phyloP scores from a whole-genome alignment of 1,284 basidiomycete species.

The Sphaerobolus stellatus region DNA sequence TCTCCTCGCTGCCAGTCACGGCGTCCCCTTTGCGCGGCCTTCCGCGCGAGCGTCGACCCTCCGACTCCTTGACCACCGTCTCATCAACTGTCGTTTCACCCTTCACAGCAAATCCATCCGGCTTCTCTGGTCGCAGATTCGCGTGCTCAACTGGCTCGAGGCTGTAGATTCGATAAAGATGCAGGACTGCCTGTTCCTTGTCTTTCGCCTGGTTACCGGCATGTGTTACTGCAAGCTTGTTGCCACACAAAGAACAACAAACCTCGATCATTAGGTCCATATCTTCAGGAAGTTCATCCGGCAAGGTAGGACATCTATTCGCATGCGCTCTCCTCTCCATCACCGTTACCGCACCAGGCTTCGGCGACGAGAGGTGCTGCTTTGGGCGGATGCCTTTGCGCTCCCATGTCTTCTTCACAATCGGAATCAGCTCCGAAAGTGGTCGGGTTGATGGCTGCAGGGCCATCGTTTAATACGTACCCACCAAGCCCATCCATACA shows the following conservation, averaged over 20 bases:
- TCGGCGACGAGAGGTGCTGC: constrained; percentile 84
- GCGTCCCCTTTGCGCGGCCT: too few species aligned
- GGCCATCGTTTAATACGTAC: constrained; percentile 6
- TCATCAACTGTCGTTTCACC: too few species aligned
- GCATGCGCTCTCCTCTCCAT: constrained; percentile 87
- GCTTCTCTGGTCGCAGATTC: constrained; percentile 30
- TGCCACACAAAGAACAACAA: constrained; percentile 1
- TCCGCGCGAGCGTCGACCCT: too few species aligned
- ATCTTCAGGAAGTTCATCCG: constrained; percentile 63
- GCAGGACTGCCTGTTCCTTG: constrained; percentile 91
- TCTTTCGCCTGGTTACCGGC: constrained; percentile 63
- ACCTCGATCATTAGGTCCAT: constrained; percentile 90
- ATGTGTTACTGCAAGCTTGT: constrained; percentile 23
- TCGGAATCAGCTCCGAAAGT: constrained; percentile 60
- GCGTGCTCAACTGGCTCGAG: constrained; percentile 64
- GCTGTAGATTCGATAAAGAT: constrained; percentile 77
- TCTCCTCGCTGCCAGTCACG: too few species aligned
- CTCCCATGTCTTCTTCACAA: constrained; percentile 75
- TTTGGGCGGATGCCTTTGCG: constrained; percentile 79
- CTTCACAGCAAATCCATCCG: neutral
- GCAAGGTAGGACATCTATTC: constrained; percentile 71
- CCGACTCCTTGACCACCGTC: too few species aligned
- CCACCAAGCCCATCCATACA: constrained; percentile 19
- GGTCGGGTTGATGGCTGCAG: constrained; percentile 50
- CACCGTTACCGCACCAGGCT: constrained; percentile 70